Evolutionary conservation across 768 basidiomycete species (phyloP), one percentile per base, ranked within the genome.

Genomic region (Phallus indusiatus): DNA sequence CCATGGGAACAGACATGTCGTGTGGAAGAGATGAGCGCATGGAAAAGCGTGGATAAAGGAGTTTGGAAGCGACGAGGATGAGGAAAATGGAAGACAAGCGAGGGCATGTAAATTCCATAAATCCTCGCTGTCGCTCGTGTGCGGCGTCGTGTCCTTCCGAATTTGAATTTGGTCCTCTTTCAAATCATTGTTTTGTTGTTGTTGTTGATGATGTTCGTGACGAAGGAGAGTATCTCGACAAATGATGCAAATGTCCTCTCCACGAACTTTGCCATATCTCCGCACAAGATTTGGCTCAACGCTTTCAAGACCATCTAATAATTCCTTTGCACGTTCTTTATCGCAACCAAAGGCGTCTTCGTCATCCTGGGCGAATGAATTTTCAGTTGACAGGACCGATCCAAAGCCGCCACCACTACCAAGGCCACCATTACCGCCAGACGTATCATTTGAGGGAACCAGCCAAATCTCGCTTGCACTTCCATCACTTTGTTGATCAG

Each of bases 11-110:
- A 60, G 59, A 48, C 59, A 60, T 16, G 47, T 46, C 12, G 54
- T 60, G 46, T 60, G 59, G 20, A 60, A 60, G 1, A 60, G 53
- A 42, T 60, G 59, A 11, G 55, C 33, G 42, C 59, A 60, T 24
- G 59, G 59, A 28, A 60, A 55, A 42, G 59, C 59, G 18, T 60
- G 54, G 20, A 55, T 55, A 5, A 33, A 22, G 14, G 50, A 20
- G n/a, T 52, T 48, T 50, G 24, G 11, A 36, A 20, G 20, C 4
- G 50, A 35, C 3, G 49, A 17, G 14, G 18, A 35, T 35, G 34
- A 52, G 9, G 49, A 48, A 18, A 51, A 51, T 2, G 24, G 12
- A 16, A 35, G 24, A 33, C 24, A 37, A 37, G 57, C 49, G 42
- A 14, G 42, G n/a, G 20, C 18, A 1, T 28, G 52, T 22, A 50